Evolutionary conservation across 495 filamentous ascomycete species (phyloP).

Genomic region (Aspergillus leporis): DNA sequence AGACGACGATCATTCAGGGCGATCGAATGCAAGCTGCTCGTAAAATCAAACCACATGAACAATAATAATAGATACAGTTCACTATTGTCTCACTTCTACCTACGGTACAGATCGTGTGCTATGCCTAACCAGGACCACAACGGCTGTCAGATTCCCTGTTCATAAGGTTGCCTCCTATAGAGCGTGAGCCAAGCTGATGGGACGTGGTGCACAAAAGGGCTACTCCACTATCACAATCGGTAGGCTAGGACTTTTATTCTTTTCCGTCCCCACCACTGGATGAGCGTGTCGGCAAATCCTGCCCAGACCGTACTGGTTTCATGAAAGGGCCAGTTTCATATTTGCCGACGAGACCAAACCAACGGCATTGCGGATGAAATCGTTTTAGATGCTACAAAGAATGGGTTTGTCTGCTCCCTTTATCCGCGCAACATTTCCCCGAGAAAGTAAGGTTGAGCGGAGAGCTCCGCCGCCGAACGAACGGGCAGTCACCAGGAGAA

Average conservation of each 20-base stretch:
- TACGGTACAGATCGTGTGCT: not conserved
- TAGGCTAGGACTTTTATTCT: too few species aligned
- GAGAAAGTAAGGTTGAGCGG: conserved; percentile 1
- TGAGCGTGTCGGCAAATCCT: conserved; percentile 26
- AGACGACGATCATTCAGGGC: too few species aligned
- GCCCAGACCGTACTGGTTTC: conserved; percentile 9
- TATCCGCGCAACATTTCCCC: not conserved
- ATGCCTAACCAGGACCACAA: not conserved
- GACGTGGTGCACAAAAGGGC: not conserved
- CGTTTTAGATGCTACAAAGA: too few species aligned
- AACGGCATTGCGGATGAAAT: not conserved
- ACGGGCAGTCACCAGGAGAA: too few species aligned
- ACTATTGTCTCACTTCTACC: not conserved
- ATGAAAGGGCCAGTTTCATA: not conserved
- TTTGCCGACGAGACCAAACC: not conserved
- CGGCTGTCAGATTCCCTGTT: conserved; percentile 1
- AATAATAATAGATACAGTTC: too few species aligned
- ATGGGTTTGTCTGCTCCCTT: too few species aligned
- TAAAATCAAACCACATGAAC: not conserved
- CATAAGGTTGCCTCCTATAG: not conserved
- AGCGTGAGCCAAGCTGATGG: not conserved
- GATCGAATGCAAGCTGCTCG: too few species aligned
- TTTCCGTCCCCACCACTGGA: conserved; percentile 23
- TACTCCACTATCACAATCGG: too few species aligned
- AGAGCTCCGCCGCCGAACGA: not conserved